These are phyloP conservation scores for Candida sphagnicola DNA, from an alignment of 805 yeast species.

Conservation along the genomic window DNA sequence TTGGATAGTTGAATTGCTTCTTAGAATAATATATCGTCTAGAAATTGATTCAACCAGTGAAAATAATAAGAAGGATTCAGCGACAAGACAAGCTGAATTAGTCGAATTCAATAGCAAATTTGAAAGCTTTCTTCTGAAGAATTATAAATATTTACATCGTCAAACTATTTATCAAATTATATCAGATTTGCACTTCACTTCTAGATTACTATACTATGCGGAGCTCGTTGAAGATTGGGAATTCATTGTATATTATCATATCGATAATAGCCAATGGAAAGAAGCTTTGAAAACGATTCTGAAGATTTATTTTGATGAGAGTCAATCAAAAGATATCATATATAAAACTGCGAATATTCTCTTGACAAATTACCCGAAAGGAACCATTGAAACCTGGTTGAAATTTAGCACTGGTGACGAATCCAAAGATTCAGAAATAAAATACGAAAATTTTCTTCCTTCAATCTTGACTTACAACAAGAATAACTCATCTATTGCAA, in stretches of 20 bases:
- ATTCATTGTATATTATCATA: conserved; percentile 65
- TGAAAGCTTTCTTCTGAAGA: conserved; percentile 49
- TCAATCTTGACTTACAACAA: conserved; percentile 68
- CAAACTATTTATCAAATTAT: conserved; percentile 71
- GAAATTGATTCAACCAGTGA: conserved; percentile 26
- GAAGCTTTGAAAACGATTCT: conserved; percentile 60
- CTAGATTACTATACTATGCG: conserved; percentile 65
- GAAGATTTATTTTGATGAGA: conserved; percentile 38
- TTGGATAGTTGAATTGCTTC: conserved; percentile 61
- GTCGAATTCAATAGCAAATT: conserved; percentile 9
- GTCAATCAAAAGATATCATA: conserved; percentile 30
- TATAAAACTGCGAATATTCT: conserved; percentile 70
- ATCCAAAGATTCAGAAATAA: conserved; percentile 27
- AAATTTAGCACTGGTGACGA: conserved; percentile 27
- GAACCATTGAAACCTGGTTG: conserved; percentile 79
- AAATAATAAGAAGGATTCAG: not conserved
- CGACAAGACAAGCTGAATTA: not conserved
- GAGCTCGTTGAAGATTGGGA: conserved; percentile 62
- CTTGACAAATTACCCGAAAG: conserved; percentile 61
- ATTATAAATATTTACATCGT: conserved; percentile 53
- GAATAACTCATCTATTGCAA: conserved; percentile 30
- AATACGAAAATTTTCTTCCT: conserved; percentile 67
- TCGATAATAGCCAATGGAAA: conserved; percentile 67
- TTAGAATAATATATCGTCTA: conserved; percentile 42
- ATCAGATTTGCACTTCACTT: conserved; percentile 58